These are phyloP conservation scores for Macrolepiota albuminosa DNA, from an alignment of 768 basidiomycete genomes.

Conservation along the genomic window DNA sequence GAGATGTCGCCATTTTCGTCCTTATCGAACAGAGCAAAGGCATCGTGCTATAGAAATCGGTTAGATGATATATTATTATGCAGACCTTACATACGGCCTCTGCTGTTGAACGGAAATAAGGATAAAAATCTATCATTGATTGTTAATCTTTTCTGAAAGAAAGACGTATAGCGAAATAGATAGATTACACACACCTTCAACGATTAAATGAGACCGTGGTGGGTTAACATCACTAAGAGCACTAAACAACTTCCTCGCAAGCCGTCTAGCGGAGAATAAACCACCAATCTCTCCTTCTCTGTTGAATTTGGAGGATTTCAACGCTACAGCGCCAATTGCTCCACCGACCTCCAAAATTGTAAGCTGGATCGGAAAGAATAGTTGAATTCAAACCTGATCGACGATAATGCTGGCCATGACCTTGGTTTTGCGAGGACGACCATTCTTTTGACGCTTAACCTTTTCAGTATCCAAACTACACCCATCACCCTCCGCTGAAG, in stretches of 20 bases:
- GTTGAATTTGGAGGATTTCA: conserved; percentile 62
- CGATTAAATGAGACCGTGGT: conserved; percentile 54
- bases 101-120: conserved; percentile 66
- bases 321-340: conserved; percentile 65
- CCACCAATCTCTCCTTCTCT: conserved; percentile 49
- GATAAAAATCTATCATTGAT: conserved; percentile 57
- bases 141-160: neutral
- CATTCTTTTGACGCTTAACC: conserved; percentile 19
- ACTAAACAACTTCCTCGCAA: conserved; percentile 67
- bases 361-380: neutral
- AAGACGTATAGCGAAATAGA: neutral
- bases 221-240: conserved; percentile 56
- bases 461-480: conserved; percentile 2
- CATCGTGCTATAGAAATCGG: conserved; percentile 43
- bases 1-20: conserved; percentile 81
- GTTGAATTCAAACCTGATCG: conserved; percentile 45
- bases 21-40: conserved; percentile 70
- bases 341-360: conserved; percentile 38
- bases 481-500: conserved; percentile 13
- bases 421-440: conserved; percentile 39
- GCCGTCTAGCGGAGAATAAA: conserved; percentile 56
- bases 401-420: conserved; percentile 64
- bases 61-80: conserved; percentile 5
- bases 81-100: conserved; percentile 53
- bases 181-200: conserved; percentile 46